Percentiles rank a stretch among this genome's conserved stretches.
Conservation (phyloP, 257 asterid species). For the Pogostemon cablin region DNA sequence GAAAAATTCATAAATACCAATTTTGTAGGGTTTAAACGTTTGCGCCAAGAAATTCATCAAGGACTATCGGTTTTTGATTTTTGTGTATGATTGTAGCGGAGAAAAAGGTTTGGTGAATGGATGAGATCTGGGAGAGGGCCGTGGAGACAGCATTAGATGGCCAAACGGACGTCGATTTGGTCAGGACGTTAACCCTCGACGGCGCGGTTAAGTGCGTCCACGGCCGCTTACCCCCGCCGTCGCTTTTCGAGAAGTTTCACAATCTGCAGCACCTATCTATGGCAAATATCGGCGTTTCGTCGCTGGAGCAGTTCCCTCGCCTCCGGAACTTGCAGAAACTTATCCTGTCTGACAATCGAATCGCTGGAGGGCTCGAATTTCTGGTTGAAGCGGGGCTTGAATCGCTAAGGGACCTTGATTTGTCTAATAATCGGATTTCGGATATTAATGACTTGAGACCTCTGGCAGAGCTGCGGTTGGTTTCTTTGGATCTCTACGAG, state of each 20-base stretch:
- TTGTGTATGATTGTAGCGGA: conserved; percentile 22
- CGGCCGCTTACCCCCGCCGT: conserved; percentile 86
- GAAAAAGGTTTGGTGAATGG: conserved; percentile 49
- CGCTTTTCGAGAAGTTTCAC: conserved; percentile 86
- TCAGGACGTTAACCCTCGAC: conserved; percentile 77
- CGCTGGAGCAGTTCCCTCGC: conserved; percentile 83
- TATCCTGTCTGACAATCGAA: conserved; percentile 83
- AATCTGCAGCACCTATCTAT: conserved; percentile 83
- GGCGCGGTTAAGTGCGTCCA: conserved; percentile 93
- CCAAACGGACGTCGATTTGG: conserved; percentile 69
- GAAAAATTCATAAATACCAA: conserved; percentile 18
- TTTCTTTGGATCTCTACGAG: conserved; percentile 94
- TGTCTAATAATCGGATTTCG: conserved; percentile 87
- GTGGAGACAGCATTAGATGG: conserved; percentile 92
- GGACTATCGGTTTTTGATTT: not conserved
- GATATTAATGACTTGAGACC: conserved; percentile 79
- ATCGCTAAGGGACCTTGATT: conserved; percentile 85
- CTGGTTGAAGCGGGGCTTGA: conserved; percentile 75
- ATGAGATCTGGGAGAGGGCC: conserved; percentile 96
- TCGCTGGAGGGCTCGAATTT: conserved; percentile 81
- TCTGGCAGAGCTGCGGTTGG: conserved; percentile 73
- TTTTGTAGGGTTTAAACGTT: conserved; percentile 36
- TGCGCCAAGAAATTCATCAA: not conserved
- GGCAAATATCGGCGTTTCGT: conserved; percentile 85
- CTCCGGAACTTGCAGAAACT: conserved; percentile 72